These are phyloP conservation scores for Penicillium herquei DNA, from an alignment of 495 filamentous ascomycete species.

Conservation along the genomic window DNA sequence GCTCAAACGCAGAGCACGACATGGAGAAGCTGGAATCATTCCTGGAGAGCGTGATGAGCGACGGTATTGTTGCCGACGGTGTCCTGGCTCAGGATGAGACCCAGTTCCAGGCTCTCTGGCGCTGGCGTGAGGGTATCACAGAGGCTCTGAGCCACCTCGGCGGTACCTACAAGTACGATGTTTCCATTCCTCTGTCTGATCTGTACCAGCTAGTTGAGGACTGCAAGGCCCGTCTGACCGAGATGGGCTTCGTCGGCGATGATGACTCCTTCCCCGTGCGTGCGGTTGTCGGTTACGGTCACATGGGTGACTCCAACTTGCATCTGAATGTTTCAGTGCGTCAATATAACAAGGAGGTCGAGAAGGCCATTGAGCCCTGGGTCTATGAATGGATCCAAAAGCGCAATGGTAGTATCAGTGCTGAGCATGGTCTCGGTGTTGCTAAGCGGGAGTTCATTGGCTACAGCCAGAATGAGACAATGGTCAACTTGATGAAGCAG, in stretches of 20 bases:
- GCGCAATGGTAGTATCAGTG: constrained; percentile 87
- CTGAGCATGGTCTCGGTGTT: constrained; percentile 90
- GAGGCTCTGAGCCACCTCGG: constrained; percentile 87
- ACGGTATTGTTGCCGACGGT: constrained; percentile 81
- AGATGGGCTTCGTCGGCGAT: constrained; percentile 74
- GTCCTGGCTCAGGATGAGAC: constrained; percentile 90
- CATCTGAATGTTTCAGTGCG: constrained; percentile 86
- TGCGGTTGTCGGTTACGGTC: constrained; percentile 90
- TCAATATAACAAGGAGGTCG: constrained; percentile 81
- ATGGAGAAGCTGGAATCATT: constrained; percentile 79
- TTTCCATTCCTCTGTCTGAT: constrained; percentile 87
- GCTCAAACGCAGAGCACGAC: constrained; percentile 91
- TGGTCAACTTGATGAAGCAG: constrained; percentile 88
- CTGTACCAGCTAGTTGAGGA: constrained; percentile 90
- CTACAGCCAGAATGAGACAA: constrained; percentile 83
- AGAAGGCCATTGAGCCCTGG: constrained; percentile 88
- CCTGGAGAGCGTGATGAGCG: constrained; percentile 85
- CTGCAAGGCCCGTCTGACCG: constrained; percentile 63
- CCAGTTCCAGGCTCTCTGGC: constrained; percentile 81
- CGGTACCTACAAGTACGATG: constrained; percentile 96
- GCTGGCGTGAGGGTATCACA: constrained; percentile 89
- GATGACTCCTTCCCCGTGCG: constrained; percentile 77
- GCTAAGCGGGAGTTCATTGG: constrained; percentile 94
- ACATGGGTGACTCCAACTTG: constrained; percentile 95
- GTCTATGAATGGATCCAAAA: constrained; percentile 95